Conservation (phyloP, 179 eudicot genomes). For the Monotropa hypopitys region DNA sequence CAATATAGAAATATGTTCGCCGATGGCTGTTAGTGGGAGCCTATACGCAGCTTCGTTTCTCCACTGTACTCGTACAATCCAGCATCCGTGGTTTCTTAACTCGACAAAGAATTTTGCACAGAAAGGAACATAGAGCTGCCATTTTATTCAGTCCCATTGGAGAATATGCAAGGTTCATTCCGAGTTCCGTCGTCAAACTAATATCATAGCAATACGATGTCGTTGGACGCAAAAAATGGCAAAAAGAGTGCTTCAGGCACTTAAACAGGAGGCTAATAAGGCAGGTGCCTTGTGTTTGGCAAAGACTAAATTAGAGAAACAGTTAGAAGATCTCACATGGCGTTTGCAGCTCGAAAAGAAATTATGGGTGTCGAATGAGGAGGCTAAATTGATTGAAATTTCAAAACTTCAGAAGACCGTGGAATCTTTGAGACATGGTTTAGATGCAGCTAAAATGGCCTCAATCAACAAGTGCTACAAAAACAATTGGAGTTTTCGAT, state of each 20-base stretch:
- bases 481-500: slow-evolving; percentile 43
- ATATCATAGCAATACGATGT: slow-evolving; percentile 67
- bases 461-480: slow-evolving; percentile 45
- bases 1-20: slow-evolving; percentile 55
- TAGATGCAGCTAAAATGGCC: slow-evolving; percentile 73
- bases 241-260: slow-evolving; percentile 51
- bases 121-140: slow-evolving; percentile 68
- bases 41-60: slow-evolving; percentile 31
- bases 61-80: slow-evolving; percentile 52
- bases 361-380: slow-evolving; percentile 77
- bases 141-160: slow-evolving; percentile 83
- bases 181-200: slow-evolving; percentile 47
- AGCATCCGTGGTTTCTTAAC: slow-evolving; percentile 57
- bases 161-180: slow-evolving; percentile 56
- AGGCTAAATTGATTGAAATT: slow-evolving; percentile 55
- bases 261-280: slow-evolving; percentile 96
- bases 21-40: slow-evolving; percentile 49
- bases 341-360: slow-evolving; percentile 82
- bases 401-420: slow-evolving; percentile 55
- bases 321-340: slow-evolving; percentile 85
- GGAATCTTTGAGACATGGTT: slow-evolving; percentile 48
- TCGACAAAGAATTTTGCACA: slow-evolving; percentile 46
- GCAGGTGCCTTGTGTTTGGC: slow-evolving; percentile 95
- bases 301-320: slow-evolving; percentile 86
- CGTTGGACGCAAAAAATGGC: slow-evolving; percentile 85